Evolutionary conservation across 2,329 filamentous ascomycete genomes (phyloP).

Genomic region (Talaromyces sp.): DNA sequence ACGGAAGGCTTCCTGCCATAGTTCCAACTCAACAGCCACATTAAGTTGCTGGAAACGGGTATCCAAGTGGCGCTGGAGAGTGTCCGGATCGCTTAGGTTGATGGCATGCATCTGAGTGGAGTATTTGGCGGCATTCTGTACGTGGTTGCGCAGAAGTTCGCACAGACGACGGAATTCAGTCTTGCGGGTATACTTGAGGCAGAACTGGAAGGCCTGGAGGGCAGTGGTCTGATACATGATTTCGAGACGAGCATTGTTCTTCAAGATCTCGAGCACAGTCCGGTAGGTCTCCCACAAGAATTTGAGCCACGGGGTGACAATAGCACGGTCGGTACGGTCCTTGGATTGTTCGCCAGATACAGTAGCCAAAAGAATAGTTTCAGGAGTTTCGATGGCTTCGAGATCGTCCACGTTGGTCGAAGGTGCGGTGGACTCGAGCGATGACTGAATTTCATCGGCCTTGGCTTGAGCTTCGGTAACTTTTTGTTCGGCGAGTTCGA

Average conservation of each 20-base stretch:
- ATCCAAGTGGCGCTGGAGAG: constrained; percentile 92
- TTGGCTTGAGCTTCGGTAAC: constrained; percentile 93
- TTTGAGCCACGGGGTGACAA: constrained; percentile 98
- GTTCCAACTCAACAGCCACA: constrained; percentile 91
- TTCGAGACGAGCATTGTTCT: constrained; percentile 97
- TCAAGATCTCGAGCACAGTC: constrained; percentile 94
- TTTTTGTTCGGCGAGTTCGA: constrained; percentile 93
- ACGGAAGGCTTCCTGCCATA: constrained; percentile 99
- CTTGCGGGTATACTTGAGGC: constrained; percentile 95
- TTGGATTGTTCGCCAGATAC: constrained; percentile 97
- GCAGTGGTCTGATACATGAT: constrained; percentile 98
- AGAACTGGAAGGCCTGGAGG: constrained; percentile 98
- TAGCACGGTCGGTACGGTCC: constrained; percentile 94
- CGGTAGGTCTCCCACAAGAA: constrained; percentile 99
- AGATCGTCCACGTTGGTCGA: constrained; percentile 83
- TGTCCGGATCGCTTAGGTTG: constrained; percentile 96
- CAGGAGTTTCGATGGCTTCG: constrained; percentile 93
- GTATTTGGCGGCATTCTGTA: constrained; percentile 98
- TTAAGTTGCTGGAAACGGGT: constrained; percentile 98
- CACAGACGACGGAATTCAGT: constrained; percentile 98
- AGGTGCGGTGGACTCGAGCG: constrained; percentile 67
- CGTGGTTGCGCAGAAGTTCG: constrained; percentile 95
- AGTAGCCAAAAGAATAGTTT: constrained; percentile 95
- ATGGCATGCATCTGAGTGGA: constrained; percentile 99
- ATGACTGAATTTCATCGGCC: constrained; percentile 89